phyloP scores from a whole-genome alignment of 805 yeast genomes.

The Barnettozyma pratensis region DNA sequence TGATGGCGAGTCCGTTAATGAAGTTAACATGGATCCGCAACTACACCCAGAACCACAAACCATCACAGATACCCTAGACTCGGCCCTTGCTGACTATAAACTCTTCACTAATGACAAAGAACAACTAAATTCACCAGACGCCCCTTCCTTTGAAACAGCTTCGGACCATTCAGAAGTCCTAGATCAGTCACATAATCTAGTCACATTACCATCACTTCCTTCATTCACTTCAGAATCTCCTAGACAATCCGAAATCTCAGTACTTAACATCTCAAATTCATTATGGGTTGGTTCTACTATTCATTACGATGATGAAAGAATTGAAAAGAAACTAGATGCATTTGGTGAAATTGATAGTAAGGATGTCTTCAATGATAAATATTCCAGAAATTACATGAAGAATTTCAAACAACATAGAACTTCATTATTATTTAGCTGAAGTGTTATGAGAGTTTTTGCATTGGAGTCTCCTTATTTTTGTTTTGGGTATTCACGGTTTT shows the following conservation, averaged over 20 bases:
- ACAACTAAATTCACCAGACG: neutral
- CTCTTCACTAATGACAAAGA: conserved; percentile 12
- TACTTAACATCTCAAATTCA: conserved; percentile 16
- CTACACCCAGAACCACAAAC: neutral
- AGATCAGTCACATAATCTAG: neutral
- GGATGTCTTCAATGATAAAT: conserved; percentile 11
- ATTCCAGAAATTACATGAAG: neutral
- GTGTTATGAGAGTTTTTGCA: no score
- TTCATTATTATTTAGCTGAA: conserved; percentile 14
- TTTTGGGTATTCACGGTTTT: no score
- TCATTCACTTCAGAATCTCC: conserved; percentile 13
- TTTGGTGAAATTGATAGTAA: conserved; percentile 13
- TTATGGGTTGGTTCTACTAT: conserved; percentile 22
- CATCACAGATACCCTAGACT: conserved; percentile 2
- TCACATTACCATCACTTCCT: conserved; percentile 7
- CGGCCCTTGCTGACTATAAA: conserved; percentile 21
- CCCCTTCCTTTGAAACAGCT: neutral
- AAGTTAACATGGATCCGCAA: conserved; percentile 3
- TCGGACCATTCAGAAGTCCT: neutral
- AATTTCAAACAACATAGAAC: conserved; percentile 15
- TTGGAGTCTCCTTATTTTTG: no score
- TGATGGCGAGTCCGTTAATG: neutral
- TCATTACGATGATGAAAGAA: neutral
- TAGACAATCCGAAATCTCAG: conserved; percentile 14
- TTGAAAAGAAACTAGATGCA: conserved; percentile 4